Percentiles rank a stretch among this genome's conserved stretches.
Evolutionary conservation across 441 rosid species (phyloP).

Genomic region (Populus hybrid): DNA sequence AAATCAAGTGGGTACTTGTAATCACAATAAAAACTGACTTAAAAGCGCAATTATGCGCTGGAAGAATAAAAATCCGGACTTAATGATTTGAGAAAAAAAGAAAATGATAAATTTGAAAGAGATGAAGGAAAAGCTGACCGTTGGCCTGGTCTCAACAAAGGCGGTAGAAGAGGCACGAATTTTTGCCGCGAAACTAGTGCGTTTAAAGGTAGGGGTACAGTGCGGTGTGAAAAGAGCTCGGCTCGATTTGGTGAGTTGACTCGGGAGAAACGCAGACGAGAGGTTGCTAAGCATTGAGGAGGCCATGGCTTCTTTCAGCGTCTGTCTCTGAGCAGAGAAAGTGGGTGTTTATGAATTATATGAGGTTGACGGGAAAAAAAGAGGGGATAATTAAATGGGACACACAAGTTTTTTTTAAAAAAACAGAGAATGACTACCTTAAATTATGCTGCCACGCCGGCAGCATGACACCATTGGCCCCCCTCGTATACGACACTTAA

Average conservation of each 20-base stretch:
- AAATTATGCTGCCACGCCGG: too few species aligned
- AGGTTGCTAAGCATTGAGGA: not conserved
- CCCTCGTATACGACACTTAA: not conserved
- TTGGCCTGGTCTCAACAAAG: slow-evolving; percentile 20
- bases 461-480: too few species aligned
- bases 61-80: not conserved
- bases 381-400: not conserved
- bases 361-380: not conserved
- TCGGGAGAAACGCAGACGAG: slow-evolving; percentile 22
- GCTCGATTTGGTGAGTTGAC: slow-evolving; percentile 18
- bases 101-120: too few species aligned
- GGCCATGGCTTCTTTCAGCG: slow-evolving; percentile 5
- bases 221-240: slow-evolving; percentile 6
- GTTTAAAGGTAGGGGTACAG: slow-evolving; percentile 9
- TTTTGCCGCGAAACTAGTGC: slow-evolving; percentile 18
- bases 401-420: too few species aligned
- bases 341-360: not conserved
- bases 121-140: slow-evolving; percentile 18
- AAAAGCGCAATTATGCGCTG: not conserved
- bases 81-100: not conserved
- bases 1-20: not conserved
- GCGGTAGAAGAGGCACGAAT: slow-evolving; percentile 42
- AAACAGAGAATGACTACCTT: not conserved
- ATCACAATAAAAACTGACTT: not conserved
- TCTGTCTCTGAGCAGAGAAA: not conserved